Evolutionary conservation across 2,329 filamentous ascomycete genomes (phyloP).

Genomic region (Arthrobotrys sphaeroides): DNA sequence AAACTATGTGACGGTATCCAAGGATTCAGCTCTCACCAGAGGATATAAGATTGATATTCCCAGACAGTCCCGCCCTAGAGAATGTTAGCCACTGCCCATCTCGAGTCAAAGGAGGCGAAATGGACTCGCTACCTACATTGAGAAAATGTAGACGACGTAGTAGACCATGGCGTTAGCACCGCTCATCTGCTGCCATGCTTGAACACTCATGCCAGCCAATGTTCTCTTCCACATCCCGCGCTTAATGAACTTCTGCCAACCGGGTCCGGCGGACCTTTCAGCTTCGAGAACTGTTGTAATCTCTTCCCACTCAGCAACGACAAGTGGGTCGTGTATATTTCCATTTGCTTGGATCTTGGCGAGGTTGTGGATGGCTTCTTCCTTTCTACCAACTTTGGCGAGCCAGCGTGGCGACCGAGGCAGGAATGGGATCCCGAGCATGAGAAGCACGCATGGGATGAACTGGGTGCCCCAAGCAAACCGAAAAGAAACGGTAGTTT

Average conservation of each 20-base stretch:
- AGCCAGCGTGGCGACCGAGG: slow-evolving; percentile 67
- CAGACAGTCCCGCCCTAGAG: slow-evolving; percentile 39
- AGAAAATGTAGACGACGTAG: slow-evolving; percentile 71
- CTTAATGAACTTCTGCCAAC: slow-evolving; percentile 64
- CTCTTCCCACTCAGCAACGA: slow-evolving; percentile 69
- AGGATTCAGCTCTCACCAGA: slow-evolving; percentile 59
- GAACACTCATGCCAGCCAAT: slow-evolving; percentile 66
- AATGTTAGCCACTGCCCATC: not conserved
- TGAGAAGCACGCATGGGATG: slow-evolving; percentile 63
- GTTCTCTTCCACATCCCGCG: slow-evolving; percentile 66
- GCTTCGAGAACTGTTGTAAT: slow-evolving; percentile 63
- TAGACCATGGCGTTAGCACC: slow-evolving; percentile 70
- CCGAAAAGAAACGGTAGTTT: slow-evolving; percentile 63
- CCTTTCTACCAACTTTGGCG: slow-evolving; percentile 65
- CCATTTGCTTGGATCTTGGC: slow-evolving; percentile 69
- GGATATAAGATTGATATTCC: slow-evolving; percentile 64
- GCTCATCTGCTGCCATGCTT: slow-evolving; percentile 69
- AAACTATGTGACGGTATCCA: not conserved
- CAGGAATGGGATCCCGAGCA: slow-evolving; percentile 63
- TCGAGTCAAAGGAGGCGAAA: not conserved
- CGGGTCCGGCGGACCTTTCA: slow-evolving; percentile 61
- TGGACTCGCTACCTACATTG: slow-evolving; percentile 66
- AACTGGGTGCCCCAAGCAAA: slow-evolving; percentile 66
- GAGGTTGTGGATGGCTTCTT: slow-evolving; percentile 64
- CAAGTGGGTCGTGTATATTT: slow-evolving; percentile 66